Percentiles rank a stretch among this genome's conserved stretches.
These are phyloP conservation scores for Ulmus americana DNA, from an alignment of 331 rosid genomes.

Conservation along the genomic window DNA sequence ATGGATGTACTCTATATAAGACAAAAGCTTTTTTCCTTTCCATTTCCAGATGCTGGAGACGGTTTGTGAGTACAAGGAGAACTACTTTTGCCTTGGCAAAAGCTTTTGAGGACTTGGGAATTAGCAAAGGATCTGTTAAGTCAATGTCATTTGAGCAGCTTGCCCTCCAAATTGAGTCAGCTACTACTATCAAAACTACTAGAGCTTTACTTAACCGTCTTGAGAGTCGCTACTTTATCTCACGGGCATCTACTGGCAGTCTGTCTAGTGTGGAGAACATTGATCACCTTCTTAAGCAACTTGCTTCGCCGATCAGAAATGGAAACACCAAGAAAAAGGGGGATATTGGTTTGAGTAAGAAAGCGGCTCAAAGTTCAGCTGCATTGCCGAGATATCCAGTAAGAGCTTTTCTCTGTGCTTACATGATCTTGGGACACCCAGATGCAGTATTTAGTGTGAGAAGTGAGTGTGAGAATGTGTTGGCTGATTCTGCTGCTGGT, in stretches of 20 bases:
- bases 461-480: conserved; percentile 63
- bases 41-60: conserved; percentile 71
- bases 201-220: conserved; percentile 68
- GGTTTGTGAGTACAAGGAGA: conserved; percentile 45
- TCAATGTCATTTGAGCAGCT: conserved; percentile 85
- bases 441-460: conserved; percentile 83
- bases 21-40: not conserved
- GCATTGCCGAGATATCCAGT: conserved; percentile 71
- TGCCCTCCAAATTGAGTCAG: conserved; percentile 67
- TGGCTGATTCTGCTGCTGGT: conserved; percentile 63
- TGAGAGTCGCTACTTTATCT: conserved; percentile 62
- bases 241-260: conserved; percentile 36
- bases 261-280: conserved; percentile 58
- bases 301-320: conserved; percentile 63
- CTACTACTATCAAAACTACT: conserved; percentile 59
- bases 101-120: conserved; percentile 52
- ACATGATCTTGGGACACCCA: conserved; percentile 91
- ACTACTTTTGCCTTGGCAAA: conserved; percentile 67
- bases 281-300: conserved; percentile 77
- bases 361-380: conserved; percentile 30
- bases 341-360: conserved; percentile 3
- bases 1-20: too few relatives aligned
- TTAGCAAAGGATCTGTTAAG: conserved; percentile 58
- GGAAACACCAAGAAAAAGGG: conserved; percentile 7
- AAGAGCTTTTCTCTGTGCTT: conserved; percentile 81